Conservation (phyloP, 2,329 filamentous ascomycete genomes). For the Xylariaceae sp. region DNA sequence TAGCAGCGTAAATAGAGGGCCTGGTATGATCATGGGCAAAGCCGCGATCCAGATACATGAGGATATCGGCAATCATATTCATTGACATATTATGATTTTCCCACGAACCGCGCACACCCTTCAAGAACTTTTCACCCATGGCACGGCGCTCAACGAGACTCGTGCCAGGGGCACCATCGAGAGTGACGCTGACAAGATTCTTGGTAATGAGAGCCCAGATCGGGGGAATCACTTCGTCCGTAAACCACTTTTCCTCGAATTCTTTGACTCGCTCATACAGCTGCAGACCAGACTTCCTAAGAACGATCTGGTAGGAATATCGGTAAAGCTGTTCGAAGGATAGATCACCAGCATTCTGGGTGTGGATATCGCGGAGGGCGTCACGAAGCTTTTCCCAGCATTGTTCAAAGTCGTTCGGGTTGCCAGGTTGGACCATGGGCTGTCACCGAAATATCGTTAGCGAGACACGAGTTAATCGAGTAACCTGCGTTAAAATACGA, state of each 20-base stretch:
- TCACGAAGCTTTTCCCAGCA: slow-evolving; percentile 75
- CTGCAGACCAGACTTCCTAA: slow-evolving; percentile 77
- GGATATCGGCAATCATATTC: slow-evolving; percentile 93
- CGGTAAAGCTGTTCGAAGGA: slow-evolving; percentile 97
- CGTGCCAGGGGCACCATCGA: slow-evolving; percentile 51
- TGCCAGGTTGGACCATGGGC: slow-evolving; percentile 34
- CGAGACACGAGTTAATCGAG: neutral
- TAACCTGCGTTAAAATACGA: slow-evolving; percentile 5
- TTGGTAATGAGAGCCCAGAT: slow-evolving; percentile 69
- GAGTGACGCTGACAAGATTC: slow-evolving; percentile 57
- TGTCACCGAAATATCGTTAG: slow-evolving; percentile 8
- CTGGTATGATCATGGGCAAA: slow-evolving; percentile 66
- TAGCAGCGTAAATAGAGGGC: slow-evolving; percentile 76
- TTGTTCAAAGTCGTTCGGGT: slow-evolving; percentile 74
- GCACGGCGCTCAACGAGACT: slow-evolving; percentile 75
- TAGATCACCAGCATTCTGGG: slow-evolving; percentile 80
- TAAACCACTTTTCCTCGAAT: slow-evolving; percentile 81
- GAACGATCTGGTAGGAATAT: slow-evolving; percentile 86
- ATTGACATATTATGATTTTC: slow-evolving; percentile 86
- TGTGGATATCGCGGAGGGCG: slow-evolving; percentile 84
- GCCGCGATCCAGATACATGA: slow-evolving; percentile 96
- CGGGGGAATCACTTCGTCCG: slow-evolving; percentile 63
- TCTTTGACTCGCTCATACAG: slow-evolving; percentile 77
- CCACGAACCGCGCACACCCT: slow-evolving; percentile 73
- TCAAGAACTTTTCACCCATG: slow-evolving; percentile 79